Evolutionary conservation across 768 basidiomycete species (phyloP).

Genomic region (Symmetrospora coprosmae): DNA sequence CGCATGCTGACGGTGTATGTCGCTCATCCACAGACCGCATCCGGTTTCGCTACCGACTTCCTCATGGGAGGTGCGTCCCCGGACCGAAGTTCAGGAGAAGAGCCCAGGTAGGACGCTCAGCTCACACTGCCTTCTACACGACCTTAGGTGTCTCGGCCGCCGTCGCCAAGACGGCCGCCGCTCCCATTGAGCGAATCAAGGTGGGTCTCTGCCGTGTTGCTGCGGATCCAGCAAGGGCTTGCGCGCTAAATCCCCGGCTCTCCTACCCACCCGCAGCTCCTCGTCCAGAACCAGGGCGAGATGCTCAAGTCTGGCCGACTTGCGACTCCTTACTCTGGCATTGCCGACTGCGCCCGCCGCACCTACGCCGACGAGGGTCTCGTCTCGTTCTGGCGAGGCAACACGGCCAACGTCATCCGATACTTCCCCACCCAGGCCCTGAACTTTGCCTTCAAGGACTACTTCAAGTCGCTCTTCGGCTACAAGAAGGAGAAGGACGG

Average conservation of each 20-base stretch:
- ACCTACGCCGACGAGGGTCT: slow-evolving; percentile 93
- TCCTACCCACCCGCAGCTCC: background rate
- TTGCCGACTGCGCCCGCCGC: slow-evolving; percentile 76
- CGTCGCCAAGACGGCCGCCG: slow-evolving; percentile 95
- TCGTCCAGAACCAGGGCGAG: slow-evolving; percentile 47
- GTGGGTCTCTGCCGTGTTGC: slow-evolving; percentile 45
- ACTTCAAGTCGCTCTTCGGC: slow-evolving; percentile 69
- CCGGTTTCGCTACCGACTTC: slow-evolving; percentile 22
- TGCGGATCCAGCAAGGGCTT: background rate
- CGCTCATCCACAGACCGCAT: no score
- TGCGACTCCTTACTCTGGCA: slow-evolving; percentile 86
- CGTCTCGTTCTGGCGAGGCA: slow-evolving; percentile 91
- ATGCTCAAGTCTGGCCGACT: slow-evolving; percentile 99
- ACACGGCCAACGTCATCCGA: slow-evolving; percentile 99
- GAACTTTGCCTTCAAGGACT: slow-evolving; percentile 97
- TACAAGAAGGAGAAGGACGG: slow-evolving; percentile 88
- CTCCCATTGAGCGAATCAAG: slow-evolving; percentile 99
- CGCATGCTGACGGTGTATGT: no score
- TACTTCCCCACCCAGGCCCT: slow-evolving; percentile 99
- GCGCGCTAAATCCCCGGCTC: background rate
- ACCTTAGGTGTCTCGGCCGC: slow-evolving; percentile 42
- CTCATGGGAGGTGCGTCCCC: slow-evolving; percentile 17
- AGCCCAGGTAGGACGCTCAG: background rate
- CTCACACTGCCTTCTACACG: slow-evolving; percentile 21
- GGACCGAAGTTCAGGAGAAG: background rate